Evolutionary conservation across 495 filamentous ascomycete species (phyloP).

Genomic region (Aspergillus bridgeri): DNA sequence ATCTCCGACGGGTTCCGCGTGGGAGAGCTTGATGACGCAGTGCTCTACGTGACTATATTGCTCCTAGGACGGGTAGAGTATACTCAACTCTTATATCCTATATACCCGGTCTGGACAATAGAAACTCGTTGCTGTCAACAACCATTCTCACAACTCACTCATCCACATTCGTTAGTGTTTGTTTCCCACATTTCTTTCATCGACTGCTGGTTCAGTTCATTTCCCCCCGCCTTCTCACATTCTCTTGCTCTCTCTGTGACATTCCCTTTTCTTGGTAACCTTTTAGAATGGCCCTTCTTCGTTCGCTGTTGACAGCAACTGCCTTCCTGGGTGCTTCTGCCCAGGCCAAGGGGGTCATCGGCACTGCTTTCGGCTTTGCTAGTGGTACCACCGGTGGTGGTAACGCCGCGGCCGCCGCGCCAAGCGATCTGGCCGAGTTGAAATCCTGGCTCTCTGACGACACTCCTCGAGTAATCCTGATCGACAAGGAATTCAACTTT

Average conservation of each 20-base stretch:
- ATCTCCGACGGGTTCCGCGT: constrained; percentile 6
- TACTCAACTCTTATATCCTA: neutral
- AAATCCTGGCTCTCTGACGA: constrained; percentile 33
- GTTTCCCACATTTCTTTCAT: constrained; percentile 12
- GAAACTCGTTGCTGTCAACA: neutral
- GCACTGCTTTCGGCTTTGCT: constrained; percentile 45
- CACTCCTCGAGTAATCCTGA: constrained; percentile 45
- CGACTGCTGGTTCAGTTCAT: constrained; percentile 20
- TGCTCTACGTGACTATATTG: neutral
- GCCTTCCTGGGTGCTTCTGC: constrained; percentile 22
- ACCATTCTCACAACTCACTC: neutral
- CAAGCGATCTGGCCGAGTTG: constrained; percentile 37
- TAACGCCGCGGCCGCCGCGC: constrained; percentile 39
- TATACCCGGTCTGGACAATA: neutral
- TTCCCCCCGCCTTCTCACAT: neutral
- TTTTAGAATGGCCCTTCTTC: constrained; percentile 20
- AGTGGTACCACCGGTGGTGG: constrained; percentile 50
- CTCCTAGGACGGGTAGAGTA: neutral
- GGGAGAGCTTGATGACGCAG: neutral
- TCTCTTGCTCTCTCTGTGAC: constrained; percentile 10
- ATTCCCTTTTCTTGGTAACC: constrained; percentile 6
- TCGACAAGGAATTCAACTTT: constrained; percentile 47
- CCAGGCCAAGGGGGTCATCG: constrained; percentile 28
- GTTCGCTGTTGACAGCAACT: constrained; percentile 18
- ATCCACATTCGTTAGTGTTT: neutral